Evolutionary conservation across 768 basidiomycete genomes (phyloP), one percentile per base, ranked within the genome.

Genomic region (Stropharia rugosoannulata): DNA sequence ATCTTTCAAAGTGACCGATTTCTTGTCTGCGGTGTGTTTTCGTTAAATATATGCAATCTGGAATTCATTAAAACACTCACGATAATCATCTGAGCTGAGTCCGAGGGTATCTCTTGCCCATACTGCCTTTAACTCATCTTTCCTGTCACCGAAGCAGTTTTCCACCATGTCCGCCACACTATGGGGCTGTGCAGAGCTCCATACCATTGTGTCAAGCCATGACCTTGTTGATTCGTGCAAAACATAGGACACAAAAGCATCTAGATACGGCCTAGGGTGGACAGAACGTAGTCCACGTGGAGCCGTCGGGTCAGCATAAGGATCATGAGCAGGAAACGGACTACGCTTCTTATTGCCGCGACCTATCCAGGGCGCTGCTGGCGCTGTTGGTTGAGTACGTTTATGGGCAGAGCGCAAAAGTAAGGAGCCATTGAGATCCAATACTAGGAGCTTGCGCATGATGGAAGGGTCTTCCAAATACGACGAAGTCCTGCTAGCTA

Each of bases 141-240:
- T 70, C 25, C 69, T 64, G 0, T 70, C 62, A 10, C 76, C 81
- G 65, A 93, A 91, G 35, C 79, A 77, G 36, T 73, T 75, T 18
- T 80, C 66, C 0, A 89, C 86, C 92, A 94, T 93, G 61, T 86
- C 84, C 0, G 72, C 68, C 8, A 92, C 91, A 64, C 82, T 90
- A 48, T 86, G 85, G 1, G 90, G 89, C 64, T 92, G 89, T 4
- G 92, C 92, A 2, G 87, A 90, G 64, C 87, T 90, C 92, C 92
- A 95, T 4, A 95, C 81, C 88, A 93, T 93, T 4, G 87, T 85
- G 55, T 92, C 89, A 16, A 93, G 76, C 87, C 89, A 91, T 12
- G 64, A 62, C 35, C 70, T 73, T n/a, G 85, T 90, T 15, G 73
- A 60, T 0, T 78, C 70, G 47, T 85, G 82, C 60, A 90, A 85